Percentiles rank a stretch among this genome's conserved stretches.
These are phyloP conservation scores for Colletotrichum sp. DNA, from an alignment of 2,329 filamentous ascomycete genomes.

Conservation along the genomic window DNA sequence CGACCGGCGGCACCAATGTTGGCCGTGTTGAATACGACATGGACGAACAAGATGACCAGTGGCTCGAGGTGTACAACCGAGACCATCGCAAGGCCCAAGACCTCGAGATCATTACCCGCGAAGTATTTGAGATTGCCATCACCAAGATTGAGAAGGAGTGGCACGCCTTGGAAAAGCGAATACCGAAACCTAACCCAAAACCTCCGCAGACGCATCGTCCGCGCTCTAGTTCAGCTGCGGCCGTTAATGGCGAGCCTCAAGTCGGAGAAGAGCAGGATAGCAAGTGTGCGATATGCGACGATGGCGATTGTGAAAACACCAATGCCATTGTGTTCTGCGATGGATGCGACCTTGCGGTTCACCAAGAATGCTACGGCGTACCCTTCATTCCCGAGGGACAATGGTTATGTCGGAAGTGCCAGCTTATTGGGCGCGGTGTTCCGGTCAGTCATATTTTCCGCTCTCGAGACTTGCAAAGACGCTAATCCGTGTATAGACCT, in stretches of 20 bases:
- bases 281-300: constrained; percentile 97
- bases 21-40: constrained; percentile 98
- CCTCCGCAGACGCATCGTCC: constrained; percentile 93
- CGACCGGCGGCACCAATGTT: constrained; percentile 55
- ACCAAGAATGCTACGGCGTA: constrained; percentile 98
- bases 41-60: constrained; percentile 98
- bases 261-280: constrained; percentile 93
- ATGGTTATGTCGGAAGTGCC: constrained; percentile 97
- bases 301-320: constrained; percentile 99
- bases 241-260: constrained; percentile 90
- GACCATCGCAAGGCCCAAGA: constrained; percentile 72
- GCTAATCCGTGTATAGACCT: constrained; percentile 61
- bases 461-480: background rate
- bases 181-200: constrained; percentile 96
- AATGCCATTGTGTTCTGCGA: constrained; percentile 99
- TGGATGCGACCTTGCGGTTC: constrained; percentile 94
- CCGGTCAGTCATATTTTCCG: constrained; percentile 59
- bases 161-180: constrained; percentile 93
- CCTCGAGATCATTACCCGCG: constrained; percentile 84
- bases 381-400: constrained; percentile 98
- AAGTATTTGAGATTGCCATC: constrained; percentile 96
- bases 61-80: constrained; percentile 84
- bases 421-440: constrained; percentile 89
- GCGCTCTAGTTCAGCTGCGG: constrained; percentile 90
- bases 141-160: constrained; percentile 99